These are phyloP conservation scores for Xylaria sp. DNA, from an alignment of 2,329 filamentous ascomycete genomes.

Conservation along the genomic window DNA sequence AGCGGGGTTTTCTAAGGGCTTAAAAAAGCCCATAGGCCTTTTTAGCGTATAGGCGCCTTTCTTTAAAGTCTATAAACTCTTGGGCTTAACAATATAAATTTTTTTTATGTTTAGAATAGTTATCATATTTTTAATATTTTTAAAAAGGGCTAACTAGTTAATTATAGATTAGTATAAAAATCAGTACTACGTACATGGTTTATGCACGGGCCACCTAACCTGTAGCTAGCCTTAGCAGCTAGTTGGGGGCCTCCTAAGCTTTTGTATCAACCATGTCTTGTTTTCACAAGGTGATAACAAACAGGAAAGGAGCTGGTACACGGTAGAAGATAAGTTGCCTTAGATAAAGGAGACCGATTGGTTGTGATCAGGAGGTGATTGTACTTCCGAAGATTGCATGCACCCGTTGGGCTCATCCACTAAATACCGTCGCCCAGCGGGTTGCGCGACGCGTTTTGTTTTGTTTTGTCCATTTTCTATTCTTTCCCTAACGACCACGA, in stretches of 20 bases:
- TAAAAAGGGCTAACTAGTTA: too few relatives aligned
- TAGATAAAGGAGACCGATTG: conserved; percentile 7
- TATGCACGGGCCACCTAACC: too few relatives aligned
- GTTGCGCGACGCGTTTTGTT: conserved; percentile 12
- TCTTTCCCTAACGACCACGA: not conserved
- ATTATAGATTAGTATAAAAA: too few relatives aligned
- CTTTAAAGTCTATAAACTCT: not conserved
- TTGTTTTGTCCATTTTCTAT: conserved; percentile 1
- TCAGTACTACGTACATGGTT: too few relatives aligned
- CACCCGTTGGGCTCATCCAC: conserved; percentile 1
- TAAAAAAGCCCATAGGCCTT: too few relatives aligned
- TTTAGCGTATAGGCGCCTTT: too few relatives aligned
- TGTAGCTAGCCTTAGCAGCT: too few relatives aligned
- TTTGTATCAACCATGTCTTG: not conserved
- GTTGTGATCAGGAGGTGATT: not conserved
- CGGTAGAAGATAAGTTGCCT: not conserved
- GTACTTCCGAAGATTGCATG: conserved; percentile 3
- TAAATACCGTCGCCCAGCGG: conserved; percentile 6
- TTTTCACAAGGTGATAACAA: not conserved
- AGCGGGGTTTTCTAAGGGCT: too few relatives aligned
- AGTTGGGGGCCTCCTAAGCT: conserved; percentile 2
- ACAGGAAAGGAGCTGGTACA: not conserved
- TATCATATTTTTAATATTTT: too few relatives aligned
- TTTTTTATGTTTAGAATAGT: too few relatives aligned
- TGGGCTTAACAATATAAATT: too few relatives aligned